These are phyloP conservation scores for Strobilomyces dryophilus DNA, from an alignment of 768 basidiomycete species.

Conservation along the genomic window DNA sequence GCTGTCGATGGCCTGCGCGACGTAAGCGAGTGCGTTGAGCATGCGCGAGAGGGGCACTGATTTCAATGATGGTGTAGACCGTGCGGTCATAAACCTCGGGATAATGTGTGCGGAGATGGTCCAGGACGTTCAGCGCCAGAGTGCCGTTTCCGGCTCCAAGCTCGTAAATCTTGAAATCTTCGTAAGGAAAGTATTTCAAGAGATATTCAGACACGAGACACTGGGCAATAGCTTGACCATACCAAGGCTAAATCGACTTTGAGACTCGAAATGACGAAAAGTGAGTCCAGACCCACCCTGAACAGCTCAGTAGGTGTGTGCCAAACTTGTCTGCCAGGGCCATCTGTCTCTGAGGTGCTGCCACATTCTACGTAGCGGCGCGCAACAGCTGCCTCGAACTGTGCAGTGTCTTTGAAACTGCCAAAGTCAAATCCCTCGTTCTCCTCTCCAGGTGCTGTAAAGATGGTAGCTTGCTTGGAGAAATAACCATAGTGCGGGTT, in stretches of 20 bases:
- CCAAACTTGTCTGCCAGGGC: constrained; percentile 90
- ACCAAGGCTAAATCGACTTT: constrained; percentile 69
- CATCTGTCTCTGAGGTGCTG: constrained; percentile 48
- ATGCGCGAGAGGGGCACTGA: constrained; percentile 72
- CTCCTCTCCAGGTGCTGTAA: constrained; percentile 51
- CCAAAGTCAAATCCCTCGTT: constrained; percentile 62
- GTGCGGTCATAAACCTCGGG: constrained; percentile 94
- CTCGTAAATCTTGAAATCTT: constrained; percentile 95
- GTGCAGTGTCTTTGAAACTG: constrained; percentile 56
- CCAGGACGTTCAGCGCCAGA: constrained; percentile 82
- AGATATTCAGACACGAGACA: constrained; percentile 91
- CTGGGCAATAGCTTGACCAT: constrained; percentile 84
- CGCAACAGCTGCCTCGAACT: constrained; percentile 83
- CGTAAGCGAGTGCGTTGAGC: constrained; percentile 67
- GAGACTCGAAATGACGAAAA: constrained; percentile 2
- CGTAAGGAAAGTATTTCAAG: constrained; percentile 92
- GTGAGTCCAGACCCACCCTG: constrained; percentile 52
- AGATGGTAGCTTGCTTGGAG: constrained; percentile 87
- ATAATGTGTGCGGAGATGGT: constrained; percentile 69
- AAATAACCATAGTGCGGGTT: constrained; percentile 99
- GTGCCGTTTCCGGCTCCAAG: constrained; percentile 98
- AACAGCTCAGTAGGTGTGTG: constrained; percentile 98
- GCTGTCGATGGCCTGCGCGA: constrained; percentile 29
- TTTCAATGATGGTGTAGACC: constrained; percentile 92
- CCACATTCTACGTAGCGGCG: constrained; percentile 72